Evolutionary conservation across 441 rosid genomes (phyloP), one percentile per base, ranked within the genome.

Genomic region (Populus hybrid): DNA sequence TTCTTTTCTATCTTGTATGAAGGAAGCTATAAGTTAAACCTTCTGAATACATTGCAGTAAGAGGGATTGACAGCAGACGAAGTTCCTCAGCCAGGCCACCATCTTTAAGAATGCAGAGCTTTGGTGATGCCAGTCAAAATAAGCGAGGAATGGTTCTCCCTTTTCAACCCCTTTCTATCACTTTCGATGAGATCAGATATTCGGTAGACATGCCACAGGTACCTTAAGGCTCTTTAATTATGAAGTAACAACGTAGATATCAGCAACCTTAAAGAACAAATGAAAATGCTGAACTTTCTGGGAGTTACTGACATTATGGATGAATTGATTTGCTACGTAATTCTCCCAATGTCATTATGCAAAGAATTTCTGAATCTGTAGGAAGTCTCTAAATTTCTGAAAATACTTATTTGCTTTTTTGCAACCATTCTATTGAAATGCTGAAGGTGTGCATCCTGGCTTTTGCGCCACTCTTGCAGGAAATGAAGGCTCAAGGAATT

Each of bases 121-220:
- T 86, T 50, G 75, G 53, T 23, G 84, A 79, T 42, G 81, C 70
- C 1, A 74, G 53, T 64, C 79, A 75, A 32, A 83, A 71, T 50
- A 89, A 79, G 79, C 79, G 84, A 16, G 97, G 94, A 76, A 88
- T 89, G 94, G 79, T 89, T 79, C 93, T 90, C 59, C 94, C 94
- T 32, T 92, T 92, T 70, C 86, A 87, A 70, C 89, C 92, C 5
- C 91, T 84, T 57, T 89, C 88, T 5, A 85, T 92, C 7, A 75
- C 87, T 57, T 92, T 92, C 26, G 86, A 87, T 66, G 88, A 92
- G 1, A 82, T 92, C 82, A 85, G 77, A 86, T 90, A 90, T 69
- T 83, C 89, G 6, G 84, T 90, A 26, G 92, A 90, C 81, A 87
- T 90, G 92, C 94, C 97, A 30, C 88, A 84, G 91, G 95, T 90